A percentile compares a stretch with the other conserved stretches of the same genome.
These are phyloP conservation scores for Paecilomyces fulvus DNA, from an alignment of 2,329 filamentous ascomycete genomes.

Conservation along the genomic window DNA sequence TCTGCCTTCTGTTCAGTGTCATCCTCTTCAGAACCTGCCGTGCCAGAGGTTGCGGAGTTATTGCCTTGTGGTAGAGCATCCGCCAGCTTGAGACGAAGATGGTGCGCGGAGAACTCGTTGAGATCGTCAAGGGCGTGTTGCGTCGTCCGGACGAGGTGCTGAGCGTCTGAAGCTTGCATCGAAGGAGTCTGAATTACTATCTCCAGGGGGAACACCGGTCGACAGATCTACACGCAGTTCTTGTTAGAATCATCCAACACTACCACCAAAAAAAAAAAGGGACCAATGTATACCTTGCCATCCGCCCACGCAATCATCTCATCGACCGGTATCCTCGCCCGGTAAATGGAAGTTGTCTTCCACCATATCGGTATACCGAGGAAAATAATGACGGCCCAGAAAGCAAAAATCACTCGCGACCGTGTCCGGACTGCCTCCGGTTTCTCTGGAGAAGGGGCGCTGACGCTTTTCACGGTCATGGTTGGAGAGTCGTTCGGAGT, in stretches of 20 bases:
- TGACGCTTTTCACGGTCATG: slow-evolving; percentile 20
- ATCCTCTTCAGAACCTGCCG: slow-evolving; percentile 1
- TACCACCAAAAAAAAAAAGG: background rate
- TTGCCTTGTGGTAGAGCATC: slow-evolving; percentile 23
- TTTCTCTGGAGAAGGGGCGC: slow-evolving; percentile 67
- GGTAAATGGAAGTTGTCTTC: slow-evolving; percentile 85
- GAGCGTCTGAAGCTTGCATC: slow-evolving; percentile 58
- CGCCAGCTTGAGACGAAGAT: slow-evolving; percentile 62
- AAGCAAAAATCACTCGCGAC: slow-evolving; percentile 69
- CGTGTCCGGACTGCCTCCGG: slow-evolving; percentile 60
- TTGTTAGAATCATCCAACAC: slow-evolving; percentile 3
- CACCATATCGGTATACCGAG: slow-evolving; percentile 93
- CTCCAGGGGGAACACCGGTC: slow-evolving; percentile 76
- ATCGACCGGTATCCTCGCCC: slow-evolving; percentile 71
- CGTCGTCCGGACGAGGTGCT: slow-evolving; percentile 67
- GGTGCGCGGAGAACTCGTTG: slow-evolving; percentile 78
- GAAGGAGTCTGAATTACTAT: slow-evolving; percentile 66
- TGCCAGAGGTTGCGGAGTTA: slow-evolving; percentile 4
- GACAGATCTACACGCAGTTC: slow-evolving; percentile 57
- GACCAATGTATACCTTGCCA: slow-evolving; percentile 72
- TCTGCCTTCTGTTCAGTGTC: slow-evolving; percentile 23
- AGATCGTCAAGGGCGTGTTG: slow-evolving; percentile 80
- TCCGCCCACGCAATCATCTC: slow-evolving; percentile 89
- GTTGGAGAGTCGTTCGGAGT: slow-evolving; percentile 7
- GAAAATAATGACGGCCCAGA: slow-evolving; percentile 78